Evolutionary conservation across 495 filamentous ascomycete genomes (phyloP), one percentile per base, ranked within the genome.

Genomic region (Lasiosphaeria miniovina): DNA sequence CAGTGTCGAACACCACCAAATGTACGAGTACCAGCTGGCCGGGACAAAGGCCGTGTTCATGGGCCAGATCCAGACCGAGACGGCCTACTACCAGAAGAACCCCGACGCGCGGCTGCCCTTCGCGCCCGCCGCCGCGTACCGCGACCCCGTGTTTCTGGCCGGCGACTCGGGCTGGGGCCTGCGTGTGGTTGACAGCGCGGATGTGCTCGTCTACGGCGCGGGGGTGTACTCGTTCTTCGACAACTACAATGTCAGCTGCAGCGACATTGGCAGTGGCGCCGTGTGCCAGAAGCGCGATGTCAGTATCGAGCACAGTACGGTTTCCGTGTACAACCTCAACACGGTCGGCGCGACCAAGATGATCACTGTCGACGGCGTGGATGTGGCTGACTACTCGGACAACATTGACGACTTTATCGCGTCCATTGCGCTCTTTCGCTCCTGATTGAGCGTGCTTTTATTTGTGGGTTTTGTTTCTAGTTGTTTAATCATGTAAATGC

Each of bases 21-120:
- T 90, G 5, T 92, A 91, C 67, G 86, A 96, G 68, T 96, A 93
- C 75, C 87, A 91, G 62, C 77, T 95, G 59, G 74, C 77, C 41
- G 79, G 80, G 49, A 86, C 89, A 3, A 72, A 79, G 45, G 82
- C 87, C 45, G 72, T 93, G 45, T 85, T 82, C 65, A 84, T 83
- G 64, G 88, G 88, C 9, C 83, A 87, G 64, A 86, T 93, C 59
- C 91, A 96, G 65, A 90, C 89, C 17, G 91, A 95, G 70, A 89
- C 90, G 7, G 88, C 88, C 55, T 85, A 83, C 64, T 71, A 79
- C 64, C 72, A 75, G 74, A 79, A 83, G 46, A 96, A 96, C 75
- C 92, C 93, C 3, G 81, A 84, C 58, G 84, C 90, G 0, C 70
- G 82, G 3, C 74, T 78, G 12, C 87, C 89, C 2, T 93, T 88